Evolutionary conservation across 2,329 filamentous ascomycete genomes (phyloP).

Genomic region (Dothistroma pini): DNA sequence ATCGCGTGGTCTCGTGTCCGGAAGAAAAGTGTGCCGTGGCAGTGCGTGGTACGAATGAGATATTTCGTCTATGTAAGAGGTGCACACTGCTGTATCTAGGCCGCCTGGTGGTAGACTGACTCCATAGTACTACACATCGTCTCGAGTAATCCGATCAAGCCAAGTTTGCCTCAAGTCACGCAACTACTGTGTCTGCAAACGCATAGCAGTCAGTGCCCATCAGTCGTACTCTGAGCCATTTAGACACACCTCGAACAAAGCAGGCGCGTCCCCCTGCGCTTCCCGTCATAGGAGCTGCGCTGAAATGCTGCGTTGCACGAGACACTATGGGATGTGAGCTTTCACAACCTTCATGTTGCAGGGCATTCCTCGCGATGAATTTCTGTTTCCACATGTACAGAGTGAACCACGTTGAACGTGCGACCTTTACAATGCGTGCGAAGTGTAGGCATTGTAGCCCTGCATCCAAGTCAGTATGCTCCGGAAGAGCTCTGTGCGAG

Average conservation of each 20-base stretch:
- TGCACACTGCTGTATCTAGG: background rate
- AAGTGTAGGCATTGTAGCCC: conserved; percentile 3
- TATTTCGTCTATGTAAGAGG: background rate
- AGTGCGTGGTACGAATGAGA: background rate
- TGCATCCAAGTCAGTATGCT: conserved; percentile 3
- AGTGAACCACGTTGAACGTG: background rate
- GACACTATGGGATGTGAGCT: background rate
- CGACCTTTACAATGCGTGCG: background rate
- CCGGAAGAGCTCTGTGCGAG: background rate
- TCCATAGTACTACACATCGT: no score
- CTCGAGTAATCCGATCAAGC: no score
- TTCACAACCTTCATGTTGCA: background rate
- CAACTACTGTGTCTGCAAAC: no score
- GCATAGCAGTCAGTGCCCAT: no score
- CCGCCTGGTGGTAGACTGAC: background rate
- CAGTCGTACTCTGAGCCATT: background rate
- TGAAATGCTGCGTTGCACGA: background rate
- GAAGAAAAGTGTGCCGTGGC: background rate
- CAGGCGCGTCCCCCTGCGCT: background rate
- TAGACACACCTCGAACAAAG: background rate
- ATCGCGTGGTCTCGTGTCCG: background rate
- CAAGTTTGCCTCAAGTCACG: no score
- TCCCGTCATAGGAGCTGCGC: background rate
- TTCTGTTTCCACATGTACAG: conserved; percentile 1
- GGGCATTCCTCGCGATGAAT: background rate